Conservation (phyloP, 306 rosid genomes). For the Quercus gilva region DNA sequence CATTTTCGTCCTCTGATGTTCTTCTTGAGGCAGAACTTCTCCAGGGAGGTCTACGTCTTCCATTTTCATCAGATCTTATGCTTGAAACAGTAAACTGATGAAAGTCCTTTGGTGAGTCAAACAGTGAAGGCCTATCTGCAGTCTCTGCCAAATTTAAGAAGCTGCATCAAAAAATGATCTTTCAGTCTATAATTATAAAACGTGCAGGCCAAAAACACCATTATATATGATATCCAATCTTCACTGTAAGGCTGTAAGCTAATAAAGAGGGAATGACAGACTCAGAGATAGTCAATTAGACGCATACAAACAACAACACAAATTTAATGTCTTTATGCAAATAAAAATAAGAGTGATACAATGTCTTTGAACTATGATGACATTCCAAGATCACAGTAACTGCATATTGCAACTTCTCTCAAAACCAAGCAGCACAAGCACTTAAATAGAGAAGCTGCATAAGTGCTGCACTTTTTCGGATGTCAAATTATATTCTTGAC, state of each 20-base stretch:
- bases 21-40: constrained; percentile 29
- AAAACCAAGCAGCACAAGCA: background rate
- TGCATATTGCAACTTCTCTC: no score
- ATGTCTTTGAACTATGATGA: background rate
- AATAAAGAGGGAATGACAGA: background rate
- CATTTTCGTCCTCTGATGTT: constrained; percentile 17
- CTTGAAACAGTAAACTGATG: constrained; percentile 22
- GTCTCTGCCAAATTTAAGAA: constrained; percentile 65
- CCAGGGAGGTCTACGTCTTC: constrained; percentile 22
- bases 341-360: background rate
- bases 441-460: background rate
- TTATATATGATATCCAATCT: background rate
- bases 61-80: constrained; percentile 27
- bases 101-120: constrained; percentile 15
- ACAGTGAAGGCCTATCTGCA: constrained; percentile 41
- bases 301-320: background rate
- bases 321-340: background rate
- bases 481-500: background rate
- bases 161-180: constrained; percentile 61
- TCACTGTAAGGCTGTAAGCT: background rate
- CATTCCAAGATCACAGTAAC: background rate
- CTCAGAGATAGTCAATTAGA: background rate
- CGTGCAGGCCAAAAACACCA: background rate
- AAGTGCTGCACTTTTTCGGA: background rate
- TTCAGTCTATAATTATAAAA: constrained; percentile 36